Base-by-base conservation (phyloP, 176 grass and related monocot genomes). In the Dactylis glomerata region DNA sequence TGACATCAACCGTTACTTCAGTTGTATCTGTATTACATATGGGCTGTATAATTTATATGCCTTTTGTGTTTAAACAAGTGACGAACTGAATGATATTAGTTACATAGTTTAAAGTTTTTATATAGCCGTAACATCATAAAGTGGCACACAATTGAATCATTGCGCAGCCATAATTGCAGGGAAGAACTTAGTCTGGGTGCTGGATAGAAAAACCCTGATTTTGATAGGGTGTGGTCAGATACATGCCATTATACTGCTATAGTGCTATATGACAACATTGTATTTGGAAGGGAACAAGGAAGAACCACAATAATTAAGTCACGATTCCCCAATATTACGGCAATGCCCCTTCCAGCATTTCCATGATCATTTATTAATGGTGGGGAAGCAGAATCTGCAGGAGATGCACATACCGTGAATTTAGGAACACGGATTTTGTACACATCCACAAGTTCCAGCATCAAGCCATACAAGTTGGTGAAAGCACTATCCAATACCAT, bases 401-500 rank as follows among this genome's bases (percentile, higher is more conserved):
- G 68, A 81, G 62, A 83, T 75, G 50, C n/a, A 20, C 77, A 33
- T 92, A 98, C 96, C 87, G 89, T 93, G 85, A 98, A 98, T 84
- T 98, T 98, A 75, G 96, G 96, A 86, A 95, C 88, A 81, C 87
- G 84, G 68, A 98, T 95, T 89, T 95, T 98, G 86, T 98, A 94
- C 82, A 98, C 91, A 66, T 93, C 93, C n/a, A 89, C 96, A 89
- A 98, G 93, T 49, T 98, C 96, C 93, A 95, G 83, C 96, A 98
- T 98, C 58, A 98, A 85, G 85, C 74, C 93, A 89, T 91, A 98
- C 70, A 98, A 92, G 67, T 98, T 98, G 37, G 93, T 91, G 65
- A 98, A 98, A 42, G 96, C 91, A 83, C 96, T 98, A 85, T 98
- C 96, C 83, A 98, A 86, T 81, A 95, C 91, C 91, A 98, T 93